Percentiles rank a stretch among this genome's conserved stretches.
Evolutionary conservation across 306 rosid genomes (phyloP).

Genomic region (Fragaria vesca): DNA sequence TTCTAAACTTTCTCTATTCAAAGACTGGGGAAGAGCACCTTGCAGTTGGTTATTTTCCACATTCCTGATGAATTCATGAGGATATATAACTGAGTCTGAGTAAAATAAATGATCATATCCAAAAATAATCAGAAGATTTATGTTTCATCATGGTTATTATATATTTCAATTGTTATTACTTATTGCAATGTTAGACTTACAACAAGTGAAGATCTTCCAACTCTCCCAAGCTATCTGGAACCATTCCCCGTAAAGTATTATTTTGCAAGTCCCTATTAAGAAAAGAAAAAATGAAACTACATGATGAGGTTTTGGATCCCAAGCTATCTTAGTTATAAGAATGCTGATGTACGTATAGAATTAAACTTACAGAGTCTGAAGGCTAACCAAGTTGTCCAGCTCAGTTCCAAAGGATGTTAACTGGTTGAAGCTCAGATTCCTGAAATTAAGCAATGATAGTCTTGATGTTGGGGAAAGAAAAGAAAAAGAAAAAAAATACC

Average conservation of each 20-base stretch:
- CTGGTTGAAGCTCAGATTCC: slow-evolving; percentile 87
- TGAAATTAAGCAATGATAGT: slow-evolving; percentile 39
- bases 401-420: slow-evolving; percentile 71
- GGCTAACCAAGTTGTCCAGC: slow-evolving; percentile 63
- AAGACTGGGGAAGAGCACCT: slow-evolving; percentile 73
- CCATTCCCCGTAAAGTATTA: slow-evolving; percentile 63
- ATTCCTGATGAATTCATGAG: slow-evolving; percentile 50
- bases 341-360: neutral
- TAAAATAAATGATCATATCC: slow-evolving; percentile 1
- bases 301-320: slow-evolving; percentile 8
- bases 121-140: slow-evolving; percentile 2
- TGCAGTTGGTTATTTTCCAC: slow-evolving; percentile 77
- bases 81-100: slow-evolving; percentile 5
- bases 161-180: neutral
- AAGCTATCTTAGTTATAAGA: neutral
- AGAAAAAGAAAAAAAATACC: neutral
- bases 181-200: slow-evolving; percentile 44
- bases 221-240: slow-evolving; percentile 90
- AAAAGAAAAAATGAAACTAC: slow-evolving; percentile 13
- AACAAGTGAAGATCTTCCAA: slow-evolving; percentile 70
- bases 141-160: neutral
- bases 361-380: slow-evolving; percentile 67
- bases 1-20: slow-evolving; percentile 70
- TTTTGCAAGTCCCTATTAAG: slow-evolving; percentile 69
- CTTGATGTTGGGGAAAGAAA: neutral